Evolutionary conservation across 2,329 filamentous ascomycete genomes (phyloP).

Genomic region (Pyrenochaeta sp.): DNA sequence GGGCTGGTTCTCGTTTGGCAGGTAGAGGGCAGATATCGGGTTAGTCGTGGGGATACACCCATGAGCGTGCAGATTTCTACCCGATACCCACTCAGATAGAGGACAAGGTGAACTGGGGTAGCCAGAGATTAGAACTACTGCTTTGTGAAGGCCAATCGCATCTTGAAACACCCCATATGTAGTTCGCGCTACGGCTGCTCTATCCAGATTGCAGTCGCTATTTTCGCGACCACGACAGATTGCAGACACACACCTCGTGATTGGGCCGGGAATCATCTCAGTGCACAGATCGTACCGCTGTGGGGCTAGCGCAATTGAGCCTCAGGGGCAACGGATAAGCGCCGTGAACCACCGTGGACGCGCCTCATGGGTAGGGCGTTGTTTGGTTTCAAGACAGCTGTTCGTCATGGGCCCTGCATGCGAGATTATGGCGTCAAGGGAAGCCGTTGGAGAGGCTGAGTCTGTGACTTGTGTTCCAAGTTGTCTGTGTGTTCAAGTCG

Average conservation of each 20-base stretch:
- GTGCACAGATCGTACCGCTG: constrained; percentile 25
- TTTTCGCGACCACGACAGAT: constrained; percentile 23
- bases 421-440: constrained; percentile 17
- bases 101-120: constrained; percentile 3
- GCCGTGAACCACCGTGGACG: constrained; percentile 32
- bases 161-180: constrained; percentile 14
- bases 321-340: constrained; percentile 38
- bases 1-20: constrained; percentile 62
- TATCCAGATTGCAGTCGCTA: constrained; percentile 16
- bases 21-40: constrained; percentile 36
- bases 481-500: constrained; percentile 18
- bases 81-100: not conserved
- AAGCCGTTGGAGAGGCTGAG: constrained; percentile 21
- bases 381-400: constrained; percentile 32
- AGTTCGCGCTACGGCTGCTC: constrained; percentile 19
- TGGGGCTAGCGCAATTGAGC: constrained; percentile 37
- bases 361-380: constrained; percentile 32
- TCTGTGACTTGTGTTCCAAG: constrained; percentile 17
- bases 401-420: constrained; percentile 31
- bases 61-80: constrained; percentile 3
- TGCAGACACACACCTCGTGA: constrained; percentile 20
- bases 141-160: not conserved
- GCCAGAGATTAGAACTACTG: not conserved
- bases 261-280: constrained; percentile 21
- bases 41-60: constrained; percentile 4